These are phyloP conservation scores for Chalciporus pseudorubinellus DNA, from an alignment of 768 basidiomycete genomes.

Conservation along the genomic window DNA sequence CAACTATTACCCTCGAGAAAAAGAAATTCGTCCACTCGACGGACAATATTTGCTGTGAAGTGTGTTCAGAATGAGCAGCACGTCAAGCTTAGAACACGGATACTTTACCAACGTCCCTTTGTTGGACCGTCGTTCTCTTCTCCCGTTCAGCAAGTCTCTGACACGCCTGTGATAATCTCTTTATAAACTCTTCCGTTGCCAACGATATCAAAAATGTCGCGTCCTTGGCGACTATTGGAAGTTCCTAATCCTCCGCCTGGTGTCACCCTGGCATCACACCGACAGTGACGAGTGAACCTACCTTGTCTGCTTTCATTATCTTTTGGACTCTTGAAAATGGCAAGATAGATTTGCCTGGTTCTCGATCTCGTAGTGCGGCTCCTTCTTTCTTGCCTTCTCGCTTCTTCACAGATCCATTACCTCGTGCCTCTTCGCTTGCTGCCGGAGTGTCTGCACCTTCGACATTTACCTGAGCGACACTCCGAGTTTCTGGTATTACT, in stretches of 20 bases:
- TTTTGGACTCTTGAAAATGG: conserved; percentile 78
- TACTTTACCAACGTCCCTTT: conserved; percentile 72
- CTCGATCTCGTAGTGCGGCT: conserved; percentile 27
- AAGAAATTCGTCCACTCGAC: conserved; percentile 70
- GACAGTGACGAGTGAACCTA: conserved; percentile 23
- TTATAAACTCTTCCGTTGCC: conserved; percentile 88
- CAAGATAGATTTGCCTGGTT: conserved; percentile 67
- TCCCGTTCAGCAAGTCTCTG: conserved; percentile 69
- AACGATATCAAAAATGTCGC: conserved; percentile 77
- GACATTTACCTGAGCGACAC: conserved; percentile 1
- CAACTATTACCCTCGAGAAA: conserved; percentile 65
- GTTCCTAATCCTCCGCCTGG: conserved; percentile 47
- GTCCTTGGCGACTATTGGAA: conserved; percentile 73
- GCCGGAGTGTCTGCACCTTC: conserved; percentile 12
- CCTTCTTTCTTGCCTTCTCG: conserved; percentile 23
- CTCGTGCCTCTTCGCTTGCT: conserved; percentile 1
- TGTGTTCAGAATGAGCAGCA: not conserved
- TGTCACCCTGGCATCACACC: conserved; percentile 2
- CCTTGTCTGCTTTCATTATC: conserved; percentile 87
- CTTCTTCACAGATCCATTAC: conserved; percentile 7
- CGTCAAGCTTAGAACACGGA: not conserved
- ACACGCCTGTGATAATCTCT: conserved; percentile 67
- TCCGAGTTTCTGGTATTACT: conserved; percentile 5
- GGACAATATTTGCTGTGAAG: conserved; percentile 55
- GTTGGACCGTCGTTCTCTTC: conserved; percentile 70